Evolutionary conservation across 108 stramenopile genomes (phyloP).

Genomic region (Schizochytrium sp.): DNA sequence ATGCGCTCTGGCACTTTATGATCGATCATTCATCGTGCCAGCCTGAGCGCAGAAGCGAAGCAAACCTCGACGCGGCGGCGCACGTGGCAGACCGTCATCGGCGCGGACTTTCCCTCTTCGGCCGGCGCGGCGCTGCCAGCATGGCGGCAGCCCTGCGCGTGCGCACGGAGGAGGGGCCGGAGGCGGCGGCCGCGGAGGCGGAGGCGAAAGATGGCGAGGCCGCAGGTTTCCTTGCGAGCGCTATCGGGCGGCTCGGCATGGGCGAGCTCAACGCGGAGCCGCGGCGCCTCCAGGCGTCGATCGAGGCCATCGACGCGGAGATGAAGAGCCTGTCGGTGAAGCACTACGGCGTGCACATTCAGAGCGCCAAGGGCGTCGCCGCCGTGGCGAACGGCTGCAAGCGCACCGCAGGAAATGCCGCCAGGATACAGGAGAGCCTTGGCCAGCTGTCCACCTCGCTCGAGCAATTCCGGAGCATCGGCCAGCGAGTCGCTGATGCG

Average conservation of each 20-base stretch:
- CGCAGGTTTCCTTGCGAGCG: not conserved
- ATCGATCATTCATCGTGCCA: too few relatives aligned
- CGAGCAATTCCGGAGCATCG: not conserved
- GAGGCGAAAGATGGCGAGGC: not conserved
- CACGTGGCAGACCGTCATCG: too few relatives aligned
- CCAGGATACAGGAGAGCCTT: not conserved
- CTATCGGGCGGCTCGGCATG: not conserved
- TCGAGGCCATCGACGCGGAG: not conserved
- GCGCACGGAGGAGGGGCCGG: too few relatives aligned
- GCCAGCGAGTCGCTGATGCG: not conserved
- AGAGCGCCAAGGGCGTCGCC: not conserved
- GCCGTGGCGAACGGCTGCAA: not conserved
- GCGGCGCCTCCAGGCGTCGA: not conserved
- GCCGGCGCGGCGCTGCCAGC: too few relatives aligned
- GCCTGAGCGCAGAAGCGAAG: too few relatives aligned
- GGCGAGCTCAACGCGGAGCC: constrained; percentile 12
- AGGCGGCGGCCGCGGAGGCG: too few relatives aligned
- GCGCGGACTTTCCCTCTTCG: too few relatives aligned
- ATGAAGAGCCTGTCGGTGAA: not conserved
- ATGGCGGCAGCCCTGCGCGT: too few relatives aligned
- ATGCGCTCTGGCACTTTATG: too few relatives aligned
- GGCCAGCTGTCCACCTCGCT: not conserved
- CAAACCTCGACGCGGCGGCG: too few relatives aligned
- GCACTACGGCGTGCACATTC: constrained; percentile 4
- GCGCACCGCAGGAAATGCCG: not conserved